Evolutionary conservation across 169 alveolate genomes (phyloP), one percentile per base, ranked within the genome.

Genomic region (Plasmodium cynomolgi): DNA sequence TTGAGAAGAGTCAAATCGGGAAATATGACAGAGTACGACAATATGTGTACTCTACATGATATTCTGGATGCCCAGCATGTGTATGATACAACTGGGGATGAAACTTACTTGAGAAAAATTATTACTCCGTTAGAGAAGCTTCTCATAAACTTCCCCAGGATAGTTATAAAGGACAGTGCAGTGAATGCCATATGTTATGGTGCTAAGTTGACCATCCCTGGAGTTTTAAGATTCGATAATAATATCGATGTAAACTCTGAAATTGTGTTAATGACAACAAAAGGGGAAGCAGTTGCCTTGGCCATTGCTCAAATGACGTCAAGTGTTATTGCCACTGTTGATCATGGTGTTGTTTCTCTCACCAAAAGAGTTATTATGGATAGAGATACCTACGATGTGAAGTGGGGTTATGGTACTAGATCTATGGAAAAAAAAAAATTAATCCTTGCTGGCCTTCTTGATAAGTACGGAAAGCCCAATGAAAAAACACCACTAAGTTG

Each of bases 321-420:
- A 23, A 99, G 99, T 31, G 99, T 99, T 71, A 98, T 99, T 33
- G 99, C 99, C 20, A 97, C 99, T 41, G 99, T 99, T 68, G 99
- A 99, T 95, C 99, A 99, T 95, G 99, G 99, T 73, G 97, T 97
- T 37, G 99, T 98, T 23, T 99, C 99, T 79, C 98, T 98, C 92
- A 99, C 99, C 77, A 99, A 99, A 97, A 98, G 99, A 93, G 99
- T 99, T 68, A 98, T 99, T 91, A 99, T 99, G 99, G 99, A 99
- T 95, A 98, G 99, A 73, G 99, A 99, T 91, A 99, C 99, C 33
- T 99, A 99, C 97, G 99, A 99, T 83, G 97, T 98, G 95, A 98
- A 99, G 92, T 99, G 99, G 99, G 99, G 99, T 71, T 98, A 97
- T 84, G 99, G 99, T 15, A 99, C 99, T 7, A 98, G 99, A 85